Percentiles rank a stretch among this genome's conserved stretches.
Conservation (phyloP, 768 basidiomycete species). For the Termitomyces sp. region DNA sequence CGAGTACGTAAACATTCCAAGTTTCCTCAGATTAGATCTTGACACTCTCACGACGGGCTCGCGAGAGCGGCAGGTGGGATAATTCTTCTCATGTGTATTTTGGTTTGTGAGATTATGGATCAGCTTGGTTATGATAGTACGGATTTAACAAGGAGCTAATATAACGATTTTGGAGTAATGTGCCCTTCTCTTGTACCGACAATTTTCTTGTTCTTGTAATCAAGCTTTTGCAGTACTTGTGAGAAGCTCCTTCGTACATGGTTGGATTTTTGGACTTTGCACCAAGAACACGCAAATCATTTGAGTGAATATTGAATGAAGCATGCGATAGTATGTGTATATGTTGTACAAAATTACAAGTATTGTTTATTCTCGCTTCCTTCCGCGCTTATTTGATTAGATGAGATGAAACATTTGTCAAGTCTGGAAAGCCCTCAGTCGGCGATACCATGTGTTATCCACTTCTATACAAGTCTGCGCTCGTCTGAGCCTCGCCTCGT, state of each 20-base stretch:
- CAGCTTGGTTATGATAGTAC: constrained; percentile 78
- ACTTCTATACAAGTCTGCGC: neutral
- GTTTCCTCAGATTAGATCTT: constrained; percentile 52
- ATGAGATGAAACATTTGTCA: neutral
- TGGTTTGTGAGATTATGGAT: constrained; percentile 72
- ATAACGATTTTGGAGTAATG: constrained; percentile 61
- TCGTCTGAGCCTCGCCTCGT: constrained; percentile 10
- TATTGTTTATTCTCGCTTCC: neutral
- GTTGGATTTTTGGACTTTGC: neutral
- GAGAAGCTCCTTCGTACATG: neutral
- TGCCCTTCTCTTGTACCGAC: constrained; percentile 47
- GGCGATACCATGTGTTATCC: neutral
- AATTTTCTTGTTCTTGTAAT: constrained; percentile 56
- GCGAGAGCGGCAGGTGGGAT: constrained; percentile 76
- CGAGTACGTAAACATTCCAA: constrained; percentile 56
- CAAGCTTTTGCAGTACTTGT: neutral
- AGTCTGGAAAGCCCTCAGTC: neutral
- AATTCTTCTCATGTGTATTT: constrained; percentile 80
- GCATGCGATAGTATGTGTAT: neutral
- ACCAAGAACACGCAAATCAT: neutral
- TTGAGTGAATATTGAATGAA: neutral
- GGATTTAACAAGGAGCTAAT: constrained; percentile 63
- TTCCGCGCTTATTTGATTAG: neutral
- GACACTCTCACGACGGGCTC: constrained; percentile 84
- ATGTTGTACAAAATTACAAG: neutral